Conservation (phyloP, 108 stramenopile genomes). For the Nannochloropsis salina region DNA sequence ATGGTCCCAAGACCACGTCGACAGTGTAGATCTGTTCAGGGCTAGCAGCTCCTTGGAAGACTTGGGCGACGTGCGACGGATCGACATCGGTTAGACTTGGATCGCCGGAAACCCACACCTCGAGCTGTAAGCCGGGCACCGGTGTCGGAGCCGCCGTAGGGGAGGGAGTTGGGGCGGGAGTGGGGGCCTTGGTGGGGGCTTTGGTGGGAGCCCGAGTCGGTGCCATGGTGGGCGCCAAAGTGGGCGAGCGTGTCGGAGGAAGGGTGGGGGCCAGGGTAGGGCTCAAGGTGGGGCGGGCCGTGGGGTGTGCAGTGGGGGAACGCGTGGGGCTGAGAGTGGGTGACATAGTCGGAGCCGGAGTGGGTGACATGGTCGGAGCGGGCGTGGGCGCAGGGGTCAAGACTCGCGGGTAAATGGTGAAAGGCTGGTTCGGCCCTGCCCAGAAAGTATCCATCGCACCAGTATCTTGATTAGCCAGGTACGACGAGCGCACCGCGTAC, state of each 20-base stretch:
- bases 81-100: not conserved
- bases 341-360: slow-evolving; percentile 3
- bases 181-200: not conserved
- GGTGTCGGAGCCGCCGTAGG: not conserved
- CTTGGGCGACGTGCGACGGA: not conserved
- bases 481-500: not conserved
- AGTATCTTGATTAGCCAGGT: not conserved
- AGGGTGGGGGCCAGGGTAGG: slow-evolving; percentile 9
- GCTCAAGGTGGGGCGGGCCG: not conserved
- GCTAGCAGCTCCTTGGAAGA: not conserved
- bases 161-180: not conserved
- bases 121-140: not conserved
- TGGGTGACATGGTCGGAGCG: not conserved
- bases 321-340: not conserved
- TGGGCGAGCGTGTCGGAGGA: not conserved
- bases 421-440: not conserved
- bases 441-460: not conserved
- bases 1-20: not conserved
- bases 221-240: not conserved
- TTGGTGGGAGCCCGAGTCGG: not conserved
- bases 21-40: not conserved
- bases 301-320: not conserved
- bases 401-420: slow-evolving; percentile 4
- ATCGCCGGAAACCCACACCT: not conserved
- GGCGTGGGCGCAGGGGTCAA: not conserved